Evolutionary conservation across 1,284 basidiomycete species (phyloP).

Genomic region (Peniophora sp.): DNA sequence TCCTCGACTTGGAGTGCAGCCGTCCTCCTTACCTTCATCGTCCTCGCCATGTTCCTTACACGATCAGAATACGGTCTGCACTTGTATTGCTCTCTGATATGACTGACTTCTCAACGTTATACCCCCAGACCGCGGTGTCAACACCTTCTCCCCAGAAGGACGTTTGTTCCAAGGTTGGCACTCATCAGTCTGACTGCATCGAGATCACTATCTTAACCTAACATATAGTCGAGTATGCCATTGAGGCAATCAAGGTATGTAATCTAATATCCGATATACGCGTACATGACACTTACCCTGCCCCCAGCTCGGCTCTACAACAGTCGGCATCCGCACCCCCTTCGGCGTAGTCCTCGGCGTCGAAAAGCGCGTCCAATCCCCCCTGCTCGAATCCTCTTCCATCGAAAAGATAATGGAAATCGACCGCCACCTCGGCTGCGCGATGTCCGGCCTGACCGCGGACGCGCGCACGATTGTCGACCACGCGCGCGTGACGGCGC

Average conservation of each 20-base stretch:
- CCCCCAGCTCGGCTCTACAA: conserved; percentile 91
- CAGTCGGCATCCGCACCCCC: conserved; percentile 85
- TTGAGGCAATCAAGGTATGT: conserved; percentile 92
- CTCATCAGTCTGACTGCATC: background rate
- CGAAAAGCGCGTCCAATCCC: conserved; percentile 98
- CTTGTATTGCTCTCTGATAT: conserved; percentile 1
- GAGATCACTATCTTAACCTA: background rate
- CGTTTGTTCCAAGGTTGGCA: conserved; percentile 80
- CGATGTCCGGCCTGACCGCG: conserved; percentile 97
- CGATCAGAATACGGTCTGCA: conserved; percentile 82
- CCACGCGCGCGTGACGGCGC: conserved; percentile 94
- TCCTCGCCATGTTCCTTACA: conserved; percentile 72
- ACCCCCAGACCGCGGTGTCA: conserved; percentile 84
- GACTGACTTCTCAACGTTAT: background rate
- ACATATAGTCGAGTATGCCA: conserved; percentile 92
- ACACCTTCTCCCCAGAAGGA: conserved; percentile 98
- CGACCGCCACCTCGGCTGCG: conserved; percentile 92
- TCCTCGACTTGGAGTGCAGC: no score
- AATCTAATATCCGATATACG: conserved; percentile 5
- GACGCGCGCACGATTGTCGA: conserved; percentile 99
- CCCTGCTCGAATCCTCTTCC: conserved; percentile 89
- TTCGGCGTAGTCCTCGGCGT: conserved; percentile 92
- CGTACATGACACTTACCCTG: background rate
- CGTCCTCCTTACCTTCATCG: background rate
- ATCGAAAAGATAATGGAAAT: conserved; percentile 99